These are phyloP conservation scores for Tricholoma furcatifolium DNA, from an alignment of 768 basidiomycete species.

Conservation along the genomic window DNA sequence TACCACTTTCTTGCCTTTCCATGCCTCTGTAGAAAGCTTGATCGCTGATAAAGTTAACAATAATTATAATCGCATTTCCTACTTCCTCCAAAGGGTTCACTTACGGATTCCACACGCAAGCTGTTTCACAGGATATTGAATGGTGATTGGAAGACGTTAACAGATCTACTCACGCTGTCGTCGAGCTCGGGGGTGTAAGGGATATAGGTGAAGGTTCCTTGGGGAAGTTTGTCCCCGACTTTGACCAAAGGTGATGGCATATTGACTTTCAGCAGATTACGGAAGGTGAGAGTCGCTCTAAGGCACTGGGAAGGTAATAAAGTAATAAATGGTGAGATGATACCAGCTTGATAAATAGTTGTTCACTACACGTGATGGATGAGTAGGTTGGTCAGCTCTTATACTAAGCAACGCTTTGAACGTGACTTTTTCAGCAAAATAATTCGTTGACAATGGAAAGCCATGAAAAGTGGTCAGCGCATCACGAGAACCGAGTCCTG, in stretches of 20 bases:
- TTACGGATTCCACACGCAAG: conserved; percentile 63
- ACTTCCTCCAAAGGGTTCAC: conserved; percentile 22
- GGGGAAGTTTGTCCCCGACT: conserved; percentile 38
- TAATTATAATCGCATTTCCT: not conserved
- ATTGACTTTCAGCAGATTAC: conserved; percentile 1
- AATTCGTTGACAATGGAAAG: too few relatives aligned
- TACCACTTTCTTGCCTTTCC: conserved; percentile 84
- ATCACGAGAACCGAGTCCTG: too few relatives aligned
- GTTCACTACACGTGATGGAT: too few relatives aligned
- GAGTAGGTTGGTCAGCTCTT: too few relatives aligned
- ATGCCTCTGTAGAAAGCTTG: conserved; percentile 55
- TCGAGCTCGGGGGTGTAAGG: conserved; percentile 65
- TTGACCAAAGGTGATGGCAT: conserved; percentile 30
- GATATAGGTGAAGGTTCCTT: conserved; percentile 47
- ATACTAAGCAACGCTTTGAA: too few relatives aligned
- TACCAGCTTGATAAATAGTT: not conserved
- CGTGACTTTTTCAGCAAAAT: too few relatives aligned
- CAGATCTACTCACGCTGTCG: conserved; percentile 43
- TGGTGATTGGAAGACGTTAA: not conserved
- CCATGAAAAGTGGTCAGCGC: too few relatives aligned
- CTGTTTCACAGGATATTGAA: conserved; percentile 26
- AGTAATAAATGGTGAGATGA: not conserved
- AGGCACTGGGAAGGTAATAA: not conserved
- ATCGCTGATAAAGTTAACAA: conserved; percentile 37
- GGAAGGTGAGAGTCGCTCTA: not conserved